Base-by-base conservation (phyloP, 164 flowering plant species). In the Tetracentron sinense region DNA sequence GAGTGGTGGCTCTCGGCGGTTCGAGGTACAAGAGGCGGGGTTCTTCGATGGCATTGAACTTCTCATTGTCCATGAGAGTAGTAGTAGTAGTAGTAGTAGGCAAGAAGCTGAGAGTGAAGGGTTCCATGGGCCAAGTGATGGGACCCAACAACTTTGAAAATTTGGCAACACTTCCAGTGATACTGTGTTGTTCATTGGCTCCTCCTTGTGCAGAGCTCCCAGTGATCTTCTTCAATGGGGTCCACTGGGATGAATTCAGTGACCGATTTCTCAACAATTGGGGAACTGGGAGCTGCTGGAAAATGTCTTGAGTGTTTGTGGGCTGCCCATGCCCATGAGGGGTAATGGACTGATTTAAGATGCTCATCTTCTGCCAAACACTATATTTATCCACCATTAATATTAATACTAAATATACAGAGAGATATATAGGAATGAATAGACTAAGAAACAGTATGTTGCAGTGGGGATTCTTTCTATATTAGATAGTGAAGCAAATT, bases 291-390 rank as follows among this genome's bases (percentile, higher is more conserved):
- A 54, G 27, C 26, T 63, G 58, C 17, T 52, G 66, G 2, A 44
- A 33, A 15, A 2, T 28, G 8, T 54, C 58, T 23, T 33, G 49
- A 35, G 26, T 17, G 14, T 17, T 57, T 20, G 56, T 47, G 2
- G 60, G 61, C 58, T 54, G 52, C 22, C 65, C 47, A 44, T 30
- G 60, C n/a, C n/a, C n/a, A n/a, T n/a, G n/a, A 20, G 71, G 35
- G 8, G 54, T n/a, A 60, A 68, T 47, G 35, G 61, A 54, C 28
- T 68, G 58, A 49, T 61, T 68, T 26, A 54, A 54, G 46, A 55
- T 54, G 42, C 33, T 54, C 65, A 68, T n/a, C n/a, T n/a, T 68
- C 71, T 55, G 65, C 11, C 27, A 52, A 21, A 22, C 12, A 21
- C 11, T 52, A 22, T 28, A n/a, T n/a, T n/a, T n/a, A n/a, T n/a